phyloP scores from a whole-genome alignment of 164 flowering plant species.

The Vitis labrusca region DNA sequence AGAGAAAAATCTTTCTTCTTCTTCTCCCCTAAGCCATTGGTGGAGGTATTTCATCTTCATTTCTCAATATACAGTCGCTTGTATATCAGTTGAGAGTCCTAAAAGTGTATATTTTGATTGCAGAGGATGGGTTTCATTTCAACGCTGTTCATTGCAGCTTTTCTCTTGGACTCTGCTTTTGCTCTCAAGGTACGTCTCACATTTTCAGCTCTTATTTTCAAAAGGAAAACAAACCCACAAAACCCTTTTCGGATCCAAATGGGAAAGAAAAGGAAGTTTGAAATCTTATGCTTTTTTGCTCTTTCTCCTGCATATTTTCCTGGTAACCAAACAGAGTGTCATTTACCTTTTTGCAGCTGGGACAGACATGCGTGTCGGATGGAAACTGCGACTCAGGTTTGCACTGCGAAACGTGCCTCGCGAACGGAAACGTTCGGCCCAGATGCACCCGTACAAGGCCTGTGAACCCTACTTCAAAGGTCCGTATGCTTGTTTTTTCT shows the following conservation, averaged over 20 bases:
- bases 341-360: constrained; percentile 31
- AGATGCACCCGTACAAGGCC: constrained; percentile 79
- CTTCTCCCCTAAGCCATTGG: too few species aligned
- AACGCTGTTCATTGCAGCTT: constrained; percentile 19
- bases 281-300: background rate
- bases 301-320: background rate
- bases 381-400: constrained; percentile 67
- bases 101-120: background rate
- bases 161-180: constrained; percentile 27
- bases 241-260: too few species aligned
- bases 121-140: constrained; percentile 18
- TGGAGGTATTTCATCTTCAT: too few species aligned
- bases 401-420: constrained; percentile 78
- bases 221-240: too few species aligned
- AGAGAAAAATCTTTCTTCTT: too few species aligned
- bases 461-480: constrained; percentile 59
- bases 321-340: background rate
- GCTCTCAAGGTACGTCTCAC: constrained; percentile 47
- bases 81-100: background rate
- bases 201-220: too few species aligned
- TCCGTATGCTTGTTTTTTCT: constrained; percentile 3
- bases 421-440: constrained; percentile 60
- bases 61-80: too few species aligned
- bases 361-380: constrained; percentile 54
- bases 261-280: background rate